Evolutionary conservation across 2,329 filamentous ascomycete species (phyloP), one percentile per base, ranked within the genome.

Genomic region (Akanthomyces dipterigenus): DNA sequence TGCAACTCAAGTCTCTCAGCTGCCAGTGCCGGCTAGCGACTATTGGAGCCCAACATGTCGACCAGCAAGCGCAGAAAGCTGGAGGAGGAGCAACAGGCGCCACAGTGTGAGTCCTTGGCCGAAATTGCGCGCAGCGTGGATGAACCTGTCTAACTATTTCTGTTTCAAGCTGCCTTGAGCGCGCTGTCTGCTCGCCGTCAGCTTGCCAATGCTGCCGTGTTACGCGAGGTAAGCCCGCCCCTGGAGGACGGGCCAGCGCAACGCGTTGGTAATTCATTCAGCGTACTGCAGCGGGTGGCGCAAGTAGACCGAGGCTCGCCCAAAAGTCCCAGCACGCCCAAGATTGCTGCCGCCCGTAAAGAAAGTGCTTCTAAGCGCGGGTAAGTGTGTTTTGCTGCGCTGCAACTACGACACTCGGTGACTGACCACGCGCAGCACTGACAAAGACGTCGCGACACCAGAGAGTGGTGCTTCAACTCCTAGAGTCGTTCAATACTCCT

Each of bases 401-500:
- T n/a, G 20, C n/a, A 2, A 22, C 9, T 7, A 14, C 14, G 8
- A 8, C 5, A 4, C 5, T 45, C 26, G n/a, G 31, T 48, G 1
- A 31, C 34, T 46, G 20, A 38, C 22, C 36, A 28, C 46, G 14
- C 3, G 18, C 20, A 46, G 54, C 22, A 38, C 49, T 4, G 51
- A 55, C 12, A 56, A 57, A 8, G 53, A 36, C 26, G 31, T 11
- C n/a, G 5, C 36, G 20, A 46, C 53, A 40, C 45, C 31, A n/a
- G 60, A 57, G n/a, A 57, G 40, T 11, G 42, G 45, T 16, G n/a
- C 49, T 3, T 26, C 50, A 4, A 28, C 45, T 7, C 49, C 50
- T 1, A 53, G 61, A 49, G 40, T 63, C n/a, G 63, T 65, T 3
- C 73, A 76, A 22, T 75, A 80, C 58, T 78, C 79, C 0, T 79